Percentiles rank a stretch among this genome's conserved stretches.
Conservation (phyloP, 805 yeast species). For the Groenewaldozyma salmanticensis region DNA sequence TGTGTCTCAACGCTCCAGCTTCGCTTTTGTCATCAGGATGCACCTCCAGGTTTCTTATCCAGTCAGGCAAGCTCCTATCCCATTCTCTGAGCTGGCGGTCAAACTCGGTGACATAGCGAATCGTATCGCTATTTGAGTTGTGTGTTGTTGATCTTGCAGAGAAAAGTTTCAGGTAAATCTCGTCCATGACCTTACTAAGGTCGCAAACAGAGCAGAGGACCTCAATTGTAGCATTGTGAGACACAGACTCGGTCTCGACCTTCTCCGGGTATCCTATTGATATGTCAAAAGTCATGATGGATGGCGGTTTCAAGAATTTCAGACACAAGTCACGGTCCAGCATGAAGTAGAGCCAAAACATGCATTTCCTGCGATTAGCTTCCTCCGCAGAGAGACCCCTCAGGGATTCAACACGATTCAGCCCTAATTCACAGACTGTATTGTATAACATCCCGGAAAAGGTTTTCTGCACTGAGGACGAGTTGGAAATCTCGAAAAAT, state of each 20-base stretch:
- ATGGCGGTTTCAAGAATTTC: neutral
- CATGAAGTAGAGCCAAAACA: conserved; percentile 4
- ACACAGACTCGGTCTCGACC: neutral
- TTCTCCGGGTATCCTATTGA: conserved; percentile 1
- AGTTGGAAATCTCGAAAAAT: neutral
- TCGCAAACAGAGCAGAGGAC: neutral
- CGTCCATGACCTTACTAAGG: neutral
- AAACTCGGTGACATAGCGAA: no score
- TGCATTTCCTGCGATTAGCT: conserved; percentile 27
- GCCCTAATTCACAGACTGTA: conserved; percentile 48
- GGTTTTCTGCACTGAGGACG: neutral
- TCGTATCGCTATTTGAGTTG: no score
- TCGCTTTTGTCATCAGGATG: no score
- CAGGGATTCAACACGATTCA: conserved; percentile 41
- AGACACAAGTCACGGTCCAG: conserved; percentile 3
- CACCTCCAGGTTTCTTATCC: neutral
- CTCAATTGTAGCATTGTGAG: neutral
- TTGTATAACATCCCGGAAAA: neutral
- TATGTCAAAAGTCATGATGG: conserved; percentile 3
- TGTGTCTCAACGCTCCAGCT: no score
- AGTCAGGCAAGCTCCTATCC: neutral
- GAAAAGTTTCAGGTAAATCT: no score
- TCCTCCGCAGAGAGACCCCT: conserved; percentile 31
- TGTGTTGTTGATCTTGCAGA: neutral
- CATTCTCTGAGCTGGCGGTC: neutral